Evolutionary conservation across 2,329 filamentous ascomycete species (phyloP).

Genomic region (Diaporthe sp.): DNA sequence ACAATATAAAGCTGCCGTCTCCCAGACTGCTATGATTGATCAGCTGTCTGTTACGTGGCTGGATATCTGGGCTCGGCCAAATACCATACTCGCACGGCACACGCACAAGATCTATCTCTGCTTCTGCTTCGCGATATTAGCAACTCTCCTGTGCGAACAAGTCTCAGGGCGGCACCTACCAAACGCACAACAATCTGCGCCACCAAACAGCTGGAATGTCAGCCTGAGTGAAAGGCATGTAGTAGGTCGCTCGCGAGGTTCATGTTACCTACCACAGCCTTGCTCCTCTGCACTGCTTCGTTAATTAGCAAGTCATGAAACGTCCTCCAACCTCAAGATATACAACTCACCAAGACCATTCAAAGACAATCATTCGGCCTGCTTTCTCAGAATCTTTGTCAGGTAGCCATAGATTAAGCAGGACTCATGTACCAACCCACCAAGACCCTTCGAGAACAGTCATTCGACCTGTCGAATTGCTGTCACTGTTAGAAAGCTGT

Average conservation of each 20-base stretch:
- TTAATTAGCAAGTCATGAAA: not conserved
- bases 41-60: not conserved
- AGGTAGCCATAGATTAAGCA: not conserved
- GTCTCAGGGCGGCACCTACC: not conserved
- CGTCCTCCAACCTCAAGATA: not conserved
- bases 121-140: not conserved
- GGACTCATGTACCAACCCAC: not conserved
- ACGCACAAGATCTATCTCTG: not conserved
- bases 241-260: not conserved
- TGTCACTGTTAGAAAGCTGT: not conserved
- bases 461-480: not conserved
- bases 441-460: not conserved
- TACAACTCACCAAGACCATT: not conserved
- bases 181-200: not conserved
- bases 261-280: not conserved
- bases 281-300: not conserved
- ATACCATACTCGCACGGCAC: not conserved
- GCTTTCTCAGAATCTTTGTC: not conserved
- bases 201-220: not conserved
- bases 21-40: not conserved
- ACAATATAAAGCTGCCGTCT: not conserved
- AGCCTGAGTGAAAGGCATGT: not conserved
- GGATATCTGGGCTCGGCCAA: not conserved
- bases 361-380: not conserved
- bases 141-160: not conserved